Evolutionary conservation across 208 protist species (phyloP).

Genomic region (Phytomonas francai): DNA sequence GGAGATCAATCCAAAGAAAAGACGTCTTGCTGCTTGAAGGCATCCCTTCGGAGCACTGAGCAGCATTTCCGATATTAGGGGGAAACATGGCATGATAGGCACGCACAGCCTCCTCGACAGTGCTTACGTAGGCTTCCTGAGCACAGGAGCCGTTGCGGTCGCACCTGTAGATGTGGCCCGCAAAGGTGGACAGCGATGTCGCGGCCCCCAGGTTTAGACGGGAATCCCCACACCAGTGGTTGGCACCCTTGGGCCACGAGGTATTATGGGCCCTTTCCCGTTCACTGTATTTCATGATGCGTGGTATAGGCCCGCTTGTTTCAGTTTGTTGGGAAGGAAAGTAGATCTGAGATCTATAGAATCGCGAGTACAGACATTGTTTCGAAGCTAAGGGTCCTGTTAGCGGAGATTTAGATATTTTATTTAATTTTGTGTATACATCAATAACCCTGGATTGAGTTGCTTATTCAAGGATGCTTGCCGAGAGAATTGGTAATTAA

Average conservation of each 20-base stretch:
- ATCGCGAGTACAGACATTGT: not conserved
- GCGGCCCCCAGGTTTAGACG: not conserved
- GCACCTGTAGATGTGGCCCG: not conserved
- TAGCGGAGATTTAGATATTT: not conserved
- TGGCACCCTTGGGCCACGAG: not conserved
- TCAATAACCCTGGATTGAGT: not conserved
- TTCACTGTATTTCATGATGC: not conserved
- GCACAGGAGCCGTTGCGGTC: not conserved
- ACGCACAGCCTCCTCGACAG: not conserved
- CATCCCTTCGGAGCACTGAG: slow-evolving; percentile 16
- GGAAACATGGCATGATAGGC: slow-evolving; percentile 1
- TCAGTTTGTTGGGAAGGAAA: not conserved
- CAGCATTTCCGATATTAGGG: slow-evolving; percentile 8
- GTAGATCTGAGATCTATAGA: not conserved
- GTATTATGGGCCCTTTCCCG: not conserved
- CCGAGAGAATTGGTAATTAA: not conserved
- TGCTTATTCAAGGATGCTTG: not conserved
- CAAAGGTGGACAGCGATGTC: not conserved
- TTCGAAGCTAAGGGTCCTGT: not conserved
- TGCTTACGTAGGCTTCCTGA: not conserved
- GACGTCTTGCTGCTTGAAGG: not conserved
- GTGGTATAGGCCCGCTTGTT: not conserved
- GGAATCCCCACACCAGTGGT: slow-evolving; percentile 1
- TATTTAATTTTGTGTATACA: not conserved
- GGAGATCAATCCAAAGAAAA: slow-evolving; percentile 31